phyloP scores from a whole-genome alignment of 139 green algal species.

The Coelastrella sp. region DNA sequence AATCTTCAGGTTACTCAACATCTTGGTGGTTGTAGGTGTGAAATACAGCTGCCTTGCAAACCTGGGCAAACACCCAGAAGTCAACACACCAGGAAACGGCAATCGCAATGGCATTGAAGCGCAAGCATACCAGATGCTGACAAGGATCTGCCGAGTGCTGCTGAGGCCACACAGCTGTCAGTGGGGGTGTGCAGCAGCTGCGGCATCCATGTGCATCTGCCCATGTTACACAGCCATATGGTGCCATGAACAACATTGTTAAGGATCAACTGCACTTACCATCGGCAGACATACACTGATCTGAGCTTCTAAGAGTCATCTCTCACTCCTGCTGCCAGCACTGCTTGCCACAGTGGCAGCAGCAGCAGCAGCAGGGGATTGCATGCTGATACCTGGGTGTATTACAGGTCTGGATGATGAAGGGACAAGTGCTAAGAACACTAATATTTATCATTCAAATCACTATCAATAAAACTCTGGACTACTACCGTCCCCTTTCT shows the following conservation, averaged over 20 bases:
- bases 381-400: background rate
- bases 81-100: too few species aligned
- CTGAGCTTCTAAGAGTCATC: background rate
- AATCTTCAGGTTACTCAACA: slow-evolving; percentile 97
- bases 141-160: background rate
- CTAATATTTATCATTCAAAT: too few species aligned
- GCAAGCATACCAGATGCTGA: background rate
- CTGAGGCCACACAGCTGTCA: too few species aligned
- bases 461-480: too few species aligned
- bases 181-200: too few species aligned
- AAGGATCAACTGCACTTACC: background rate
- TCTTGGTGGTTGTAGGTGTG: slow-evolving; percentile 95
- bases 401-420: too few species aligned
- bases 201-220: too few species aligned
- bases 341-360: background rate
- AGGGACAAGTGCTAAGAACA: too few species aligned
- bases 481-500: background rate
- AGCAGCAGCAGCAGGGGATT: background rate
- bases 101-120: too few species aligned
- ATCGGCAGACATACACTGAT: background rate
- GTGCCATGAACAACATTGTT: too few species aligned
- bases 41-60: slow-evolving; percentile 62
- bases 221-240: too few species aligned
- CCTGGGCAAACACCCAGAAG: slow-evolving; percentile 72
- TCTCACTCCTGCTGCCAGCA: background rate